Evolutionary conservation across 192 early-diverging fungal genomes (phyloP).

Genomic region (Podochytrium sp.): DNA sequence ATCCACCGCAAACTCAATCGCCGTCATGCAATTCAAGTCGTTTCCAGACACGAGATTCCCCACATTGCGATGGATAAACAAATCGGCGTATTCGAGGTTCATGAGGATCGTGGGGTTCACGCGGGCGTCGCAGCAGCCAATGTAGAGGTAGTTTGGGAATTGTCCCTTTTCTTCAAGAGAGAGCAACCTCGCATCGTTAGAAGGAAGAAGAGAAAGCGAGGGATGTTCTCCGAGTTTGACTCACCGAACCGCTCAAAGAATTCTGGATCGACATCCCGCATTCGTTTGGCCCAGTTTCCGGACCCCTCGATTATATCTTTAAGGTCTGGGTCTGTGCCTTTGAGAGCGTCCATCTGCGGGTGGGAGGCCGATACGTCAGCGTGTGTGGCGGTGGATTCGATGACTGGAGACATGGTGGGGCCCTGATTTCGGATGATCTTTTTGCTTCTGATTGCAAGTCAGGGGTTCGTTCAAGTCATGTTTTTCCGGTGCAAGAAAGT

Average conservation of each 20-base stretch:
- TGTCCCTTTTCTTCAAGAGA: conserved; percentile 30
- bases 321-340: conserved; percentile 15
- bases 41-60: conserved; percentile 81
- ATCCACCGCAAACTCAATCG: conserved; percentile 85
- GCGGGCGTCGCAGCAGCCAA: conserved; percentile 49
- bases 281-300: conserved; percentile 24
- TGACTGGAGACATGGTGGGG: no score
- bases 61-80: conserved; percentile 92
- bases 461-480: no score
- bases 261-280: not conserved
- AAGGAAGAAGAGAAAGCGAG: no score
- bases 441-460: no score
- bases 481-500: no score
- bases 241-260: conserved; percentile 20
- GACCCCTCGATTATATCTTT: conserved; percentile 15
- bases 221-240: no score
- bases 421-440: no score
- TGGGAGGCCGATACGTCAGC: no score
- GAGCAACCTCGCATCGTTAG: no score
- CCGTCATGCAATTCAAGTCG: conserved; percentile 76
- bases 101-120: conserved; percentile 41
- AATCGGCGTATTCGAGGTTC: conserved; percentile 68
- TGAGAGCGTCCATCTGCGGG: no score
- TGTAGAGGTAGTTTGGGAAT: conserved; percentile 33
- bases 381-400: no score